Percentiles rank a stretch among this genome's conserved stretches.
These are phyloP conservation scores for Diplodia scrobiculata DNA, from an alignment of 2,329 filamentous ascomycete species.

Conservation along the genomic window DNA sequence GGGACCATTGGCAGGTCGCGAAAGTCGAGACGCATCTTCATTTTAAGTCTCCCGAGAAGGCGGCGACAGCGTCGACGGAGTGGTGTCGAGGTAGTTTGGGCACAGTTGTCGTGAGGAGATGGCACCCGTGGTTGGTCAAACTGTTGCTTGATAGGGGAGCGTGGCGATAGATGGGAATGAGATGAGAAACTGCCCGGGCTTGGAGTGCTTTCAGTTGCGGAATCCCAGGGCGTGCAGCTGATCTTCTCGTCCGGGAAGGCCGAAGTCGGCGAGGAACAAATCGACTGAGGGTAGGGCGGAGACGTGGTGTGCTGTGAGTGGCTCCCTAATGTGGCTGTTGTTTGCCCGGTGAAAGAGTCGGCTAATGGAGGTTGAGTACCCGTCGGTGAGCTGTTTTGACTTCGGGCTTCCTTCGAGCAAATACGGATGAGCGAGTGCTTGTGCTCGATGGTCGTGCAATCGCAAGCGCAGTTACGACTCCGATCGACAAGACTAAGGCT, in stretches of 20 bases:
- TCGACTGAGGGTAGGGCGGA: not conserved
- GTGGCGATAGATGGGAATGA: not conserved
- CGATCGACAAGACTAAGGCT: conserved; percentile 22
- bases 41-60: not conserved
- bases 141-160: not conserved
- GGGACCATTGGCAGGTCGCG: not conserved
- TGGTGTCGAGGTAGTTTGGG: not conserved
- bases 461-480: not conserved
- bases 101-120: not conserved
- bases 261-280: not conserved
- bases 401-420: not conserved
- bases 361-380: not conserved
- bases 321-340: not conserved
- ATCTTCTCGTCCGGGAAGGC: not conserved
- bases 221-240: not conserved
- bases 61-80: not conserved
- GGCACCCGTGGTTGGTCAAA: not conserved
- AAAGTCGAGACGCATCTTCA: not conserved
- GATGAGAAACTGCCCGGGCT: not conserved
- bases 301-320: not conserved
- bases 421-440: conserved; percentile 7
- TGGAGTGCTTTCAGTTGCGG: not conserved
- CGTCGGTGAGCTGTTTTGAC: not conserved
- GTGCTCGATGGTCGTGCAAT: not conserved
- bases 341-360: not conserved